A percentile compares a stretch with the other conserved stretches of the same genome.
Evolutionary conservation across 2,329 filamentous ascomycete genomes (phyloP).

Genomic region (Aspergillus sp.): DNA sequence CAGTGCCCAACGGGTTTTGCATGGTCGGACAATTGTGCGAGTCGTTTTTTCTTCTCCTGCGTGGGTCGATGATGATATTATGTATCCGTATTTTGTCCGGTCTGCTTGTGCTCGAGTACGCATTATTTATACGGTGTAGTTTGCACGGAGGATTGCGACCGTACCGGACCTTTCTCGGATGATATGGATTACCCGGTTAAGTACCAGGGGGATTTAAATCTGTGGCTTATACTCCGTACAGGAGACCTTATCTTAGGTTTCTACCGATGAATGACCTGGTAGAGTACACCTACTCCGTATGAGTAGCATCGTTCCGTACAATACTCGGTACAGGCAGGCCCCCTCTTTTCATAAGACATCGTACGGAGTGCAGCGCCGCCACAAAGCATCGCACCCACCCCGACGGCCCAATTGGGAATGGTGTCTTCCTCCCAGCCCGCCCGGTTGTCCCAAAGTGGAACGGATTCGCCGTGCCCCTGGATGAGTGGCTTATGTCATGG

Average conservation of each 20-base stretch:
- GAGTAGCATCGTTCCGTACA: too few species aligned
- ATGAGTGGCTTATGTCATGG: slow-evolving; percentile 7
- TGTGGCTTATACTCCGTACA: too few species aligned
- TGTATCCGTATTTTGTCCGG: not conserved
- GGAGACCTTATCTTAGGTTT: too few species aligned
- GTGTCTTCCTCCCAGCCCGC: slow-evolving; percentile 2
- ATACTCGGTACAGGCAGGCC: not conserved
- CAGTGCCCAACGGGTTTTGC: not conserved
- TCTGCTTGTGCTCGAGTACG: not conserved
- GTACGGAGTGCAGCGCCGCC: slow-evolving; percentile 4
- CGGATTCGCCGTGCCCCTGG: slow-evolving; percentile 13
- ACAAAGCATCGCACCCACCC: slow-evolving; percentile 4
- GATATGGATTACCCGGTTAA: too few species aligned
- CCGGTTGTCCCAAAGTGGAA: slow-evolving; percentile 7
- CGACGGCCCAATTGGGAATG: not conserved
- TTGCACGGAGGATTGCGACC: too few species aligned
- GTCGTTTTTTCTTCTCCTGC: not conserved
- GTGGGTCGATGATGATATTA: not conserved
- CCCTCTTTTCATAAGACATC: slow-evolving; percentile 17
- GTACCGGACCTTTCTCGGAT: too few species aligned
- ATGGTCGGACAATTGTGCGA: not conserved
- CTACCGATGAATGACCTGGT: not conserved
- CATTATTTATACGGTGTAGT: too few species aligned
- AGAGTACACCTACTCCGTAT: too few species aligned
- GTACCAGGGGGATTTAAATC: too few species aligned